Base-by-base conservation (phyloP, 2,329 filamentous ascomycete species). In the Arthrinium puccinioides region DNA sequence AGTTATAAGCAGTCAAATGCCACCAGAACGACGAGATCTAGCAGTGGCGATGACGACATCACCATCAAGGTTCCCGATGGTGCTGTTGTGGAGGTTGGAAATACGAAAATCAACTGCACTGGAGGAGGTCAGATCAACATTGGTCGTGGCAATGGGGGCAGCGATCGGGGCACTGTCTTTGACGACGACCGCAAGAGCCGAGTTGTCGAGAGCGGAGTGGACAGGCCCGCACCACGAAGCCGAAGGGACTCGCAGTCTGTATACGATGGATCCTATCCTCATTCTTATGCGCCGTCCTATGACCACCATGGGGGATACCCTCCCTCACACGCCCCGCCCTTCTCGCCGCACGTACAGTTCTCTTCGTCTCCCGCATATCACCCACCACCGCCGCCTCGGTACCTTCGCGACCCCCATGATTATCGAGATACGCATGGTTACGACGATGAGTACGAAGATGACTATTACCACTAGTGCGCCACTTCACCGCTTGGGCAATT, bases 81-180 rank as follows among this genome's bases (percentile, higher is more conserved):
- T 21, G 69, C 74, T n/a, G 63, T 70, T 16, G 67, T 82, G 39
- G 69, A 71, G 44, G 65, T 79, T 19, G 70, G 70, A 25, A 69
- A 70, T 20, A 64, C 75, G 9, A 72, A 77, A 52, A 77, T 82
- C 48, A 67, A 74, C 46, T 78, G 73, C 51, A 62, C 54, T 26
- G 71, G 77, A 34, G 76, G 75, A 25, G 74, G 75, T 16, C 75
- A 79, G 48, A 74, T 82, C 47, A 77, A 71, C 44, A 71, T 79
- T 49, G 58, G 44, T 49, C 57, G 62, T 9, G 57, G 61, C 33
- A 33, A 24, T 15, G 19, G 36, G 9, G 36, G 36, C 32, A 76
- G 72, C 49, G 76, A 81, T 43, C 62, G 62, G 37, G 65, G 64
- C 10, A 71, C 65, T 37, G 53, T 67, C 23, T 70, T 70, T 38